Base-by-base conservation (phyloP, 2,329 filamentous ascomycete species). In the Colletotrichum graminicola region DNA sequence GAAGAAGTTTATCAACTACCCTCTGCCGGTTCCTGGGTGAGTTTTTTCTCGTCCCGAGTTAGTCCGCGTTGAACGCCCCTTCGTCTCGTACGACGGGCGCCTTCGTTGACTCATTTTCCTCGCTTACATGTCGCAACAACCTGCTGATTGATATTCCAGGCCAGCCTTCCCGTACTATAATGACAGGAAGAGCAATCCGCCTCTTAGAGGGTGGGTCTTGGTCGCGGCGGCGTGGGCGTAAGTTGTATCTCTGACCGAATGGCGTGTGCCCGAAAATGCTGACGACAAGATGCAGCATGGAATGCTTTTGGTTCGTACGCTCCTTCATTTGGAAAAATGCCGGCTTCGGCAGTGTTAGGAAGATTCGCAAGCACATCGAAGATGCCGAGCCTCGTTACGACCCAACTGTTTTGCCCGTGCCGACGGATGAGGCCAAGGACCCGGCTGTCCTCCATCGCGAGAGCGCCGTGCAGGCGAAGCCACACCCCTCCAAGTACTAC, bases 321-420 rank as follows among this genome's bases (percentile, higher is more conserved):
- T 84, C 83, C 70, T 77, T 84, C 62, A 84, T 91, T 74, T 93
- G 90, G 89, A 81, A 81, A 49, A 91, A 91, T 78, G 90, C 90
- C 26, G 90, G 90, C 49, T 93, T 94, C 76, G 82, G 81, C 57
- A 80, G 82, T 5, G 82, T 93, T 51, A 87, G 88, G 57, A 81
- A 86, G 45, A 85, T 90, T 67, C 82, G 83, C 32, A 79, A 85
- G 26, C 82, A 78, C 21, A 78, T 94, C 39, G 82, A 88, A 59
- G 81, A 87, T 62, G 87, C 80, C 60, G 84, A 84, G 73, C 84
- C 84, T 2, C 79, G 82, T 56, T 86, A 82, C 72, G 84, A 86
- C 34, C 85, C 85, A 0, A 82, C 83, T 2, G 79, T 87, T 5
- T 76, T 86, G 0, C 85, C 85, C 5, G 72, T 80, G 18, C 75